These are phyloP conservation scores for Penicillium herquei DNA, from an alignment of 495 filamentous ascomycete genomes.

Conservation along the genomic window DNA sequence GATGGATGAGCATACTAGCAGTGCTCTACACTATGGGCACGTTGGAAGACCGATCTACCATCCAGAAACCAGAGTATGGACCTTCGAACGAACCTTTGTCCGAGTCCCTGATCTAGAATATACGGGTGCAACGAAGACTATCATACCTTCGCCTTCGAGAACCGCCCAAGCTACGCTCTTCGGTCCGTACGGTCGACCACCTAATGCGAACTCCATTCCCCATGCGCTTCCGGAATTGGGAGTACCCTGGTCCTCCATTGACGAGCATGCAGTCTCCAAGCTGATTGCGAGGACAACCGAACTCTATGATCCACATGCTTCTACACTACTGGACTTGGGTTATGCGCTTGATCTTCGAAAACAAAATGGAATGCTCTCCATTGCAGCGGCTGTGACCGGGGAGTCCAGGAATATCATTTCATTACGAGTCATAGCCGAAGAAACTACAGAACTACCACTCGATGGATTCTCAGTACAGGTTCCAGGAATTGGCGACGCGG, in stretches of 20 bases:
- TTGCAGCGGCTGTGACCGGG: slow-evolving; percentile 44
- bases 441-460: slow-evolving; percentile 29
- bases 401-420: slow-evolving; percentile 41
- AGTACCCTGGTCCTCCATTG: slow-evolving; percentile 31
- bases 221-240: slow-evolving; percentile 39
- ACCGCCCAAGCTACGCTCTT: slow-evolving; percentile 9
- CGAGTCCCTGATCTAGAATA: slow-evolving; percentile 27
- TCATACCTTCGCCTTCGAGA: slow-evolving; percentile 23
- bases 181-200: slow-evolving; percentile 8
- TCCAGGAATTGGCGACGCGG: slow-evolving; percentile 34
- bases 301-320: slow-evolving; percentile 37
- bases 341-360: slow-evolving; percentile 34
- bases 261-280: slow-evolving; percentile 32
- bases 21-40: slow-evolving; percentile 66
- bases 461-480: slow-evolving; percentile 21
- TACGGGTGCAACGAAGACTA: slow-evolving; percentile 34
- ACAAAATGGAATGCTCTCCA: slow-evolving; percentile 34
- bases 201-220: slow-evolving; percentile 22
- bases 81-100: slow-evolving; percentile 46
- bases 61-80: slow-evolving; percentile 53
- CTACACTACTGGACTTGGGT: slow-evolving; percentile 44
- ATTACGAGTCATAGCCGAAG: slow-evolving; percentile 36
- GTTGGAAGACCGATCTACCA: slow-evolving; percentile 58
- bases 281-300: slow-evolving; percentile 26
- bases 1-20: slow-evolving; percentile 58